A percentile compares a stretch with the other conserved stretches of the same genome.
Evolutionary conservation across 208 protist genomes (phyloP).

Genomic region (Histomonas meleagridis): DNA sequence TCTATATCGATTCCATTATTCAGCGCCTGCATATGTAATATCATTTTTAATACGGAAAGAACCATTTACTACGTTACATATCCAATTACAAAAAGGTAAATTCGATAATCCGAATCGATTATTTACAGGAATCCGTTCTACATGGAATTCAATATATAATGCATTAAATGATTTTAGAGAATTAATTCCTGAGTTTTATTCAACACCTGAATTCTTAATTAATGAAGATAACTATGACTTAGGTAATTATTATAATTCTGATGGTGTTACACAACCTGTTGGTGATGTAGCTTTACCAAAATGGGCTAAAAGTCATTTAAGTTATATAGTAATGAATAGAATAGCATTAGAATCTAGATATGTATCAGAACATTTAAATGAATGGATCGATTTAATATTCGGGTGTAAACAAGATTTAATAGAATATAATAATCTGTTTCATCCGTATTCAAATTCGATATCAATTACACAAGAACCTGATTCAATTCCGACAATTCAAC

Average conservation of each 20-base stretch:
- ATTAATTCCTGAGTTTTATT: neutral
- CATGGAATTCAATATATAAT: neutral
- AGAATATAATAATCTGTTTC: neutral
- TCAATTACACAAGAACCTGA: neutral
- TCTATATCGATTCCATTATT: conserved; percentile 1
- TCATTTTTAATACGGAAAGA: neutral
- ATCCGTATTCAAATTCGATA: neutral
- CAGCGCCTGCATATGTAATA: neutral
- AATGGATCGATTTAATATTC: conserved; percentile 94
- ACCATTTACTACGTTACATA: conserved; percentile 9
- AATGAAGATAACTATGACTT: neutral
- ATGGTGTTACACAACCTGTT: neutral
- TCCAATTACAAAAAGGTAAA: neutral
- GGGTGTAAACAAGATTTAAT: conserved; percentile 49
- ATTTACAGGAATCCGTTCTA: neutral
- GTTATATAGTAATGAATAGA: conserved; percentile 48
- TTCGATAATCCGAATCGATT: conserved; percentile 10
- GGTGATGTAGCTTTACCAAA: conserved; percentile 46
- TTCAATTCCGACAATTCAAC: neutral
- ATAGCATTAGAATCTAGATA: conserved; percentile 48
- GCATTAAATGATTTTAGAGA: neutral
- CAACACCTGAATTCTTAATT: neutral
- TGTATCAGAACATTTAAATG: conserved; percentile 70
- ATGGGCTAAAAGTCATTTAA: conserved; percentile 43
- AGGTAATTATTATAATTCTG: neutral